Conservation (phyloP, 768 basidiomycete species). For the Lentinula sp. region DNA sequence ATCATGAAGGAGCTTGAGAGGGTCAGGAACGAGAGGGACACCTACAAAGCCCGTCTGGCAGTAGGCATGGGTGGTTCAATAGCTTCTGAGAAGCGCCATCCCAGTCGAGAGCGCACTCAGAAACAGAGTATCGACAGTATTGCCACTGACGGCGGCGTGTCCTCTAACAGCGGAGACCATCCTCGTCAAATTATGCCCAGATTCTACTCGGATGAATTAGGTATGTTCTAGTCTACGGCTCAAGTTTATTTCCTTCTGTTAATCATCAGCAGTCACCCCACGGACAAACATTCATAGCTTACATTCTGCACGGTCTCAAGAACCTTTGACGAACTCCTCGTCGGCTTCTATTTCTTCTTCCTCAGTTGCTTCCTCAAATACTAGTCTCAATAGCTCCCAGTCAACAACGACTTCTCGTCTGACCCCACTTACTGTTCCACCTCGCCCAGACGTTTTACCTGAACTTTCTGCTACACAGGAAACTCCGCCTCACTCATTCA, state of each 20-base stretch:
- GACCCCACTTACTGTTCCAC: slow-evolving; percentile 33
- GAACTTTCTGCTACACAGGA: slow-evolving; percentile 25
- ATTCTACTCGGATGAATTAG: slow-evolving; percentile 33
- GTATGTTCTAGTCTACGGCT: slow-evolving; percentile 17
- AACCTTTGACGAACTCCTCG: slow-evolving; percentile 23
- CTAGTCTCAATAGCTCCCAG: slow-evolving; percentile 10
- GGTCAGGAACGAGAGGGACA: slow-evolving; percentile 74
- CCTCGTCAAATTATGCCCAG: slow-evolving; percentile 19
- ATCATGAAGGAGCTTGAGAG: slow-evolving; percentile 83
- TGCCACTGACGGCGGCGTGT: neutral
- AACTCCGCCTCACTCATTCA: slow-evolving; percentile 18
- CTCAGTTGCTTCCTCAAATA: slow-evolving; percentile 16
- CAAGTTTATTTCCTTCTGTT: slow-evolving; percentile 8
- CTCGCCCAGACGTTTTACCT: slow-evolving; percentile 28
- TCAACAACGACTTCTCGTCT: slow-evolving; percentile 25
- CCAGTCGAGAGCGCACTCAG: neutral
- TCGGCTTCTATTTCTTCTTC: slow-evolving; percentile 17
- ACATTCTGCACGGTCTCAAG: slow-evolving; percentile 34
- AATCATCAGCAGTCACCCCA: slow-evolving; percentile 19
- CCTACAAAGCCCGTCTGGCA: slow-evolving; percentile 45
- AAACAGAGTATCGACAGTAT: slow-evolving; percentile 11
- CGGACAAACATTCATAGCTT: slow-evolving; percentile 21
- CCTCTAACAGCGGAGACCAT: slow-evolving; percentile 9
- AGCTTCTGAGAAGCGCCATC: slow-evolving; percentile 17
- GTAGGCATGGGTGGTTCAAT: slow-evolving; percentile 20